phyloP scores from a whole-genome alignment of 2,329 filamentous ascomycete species.

The Parastagonospora avenae region DNA sequence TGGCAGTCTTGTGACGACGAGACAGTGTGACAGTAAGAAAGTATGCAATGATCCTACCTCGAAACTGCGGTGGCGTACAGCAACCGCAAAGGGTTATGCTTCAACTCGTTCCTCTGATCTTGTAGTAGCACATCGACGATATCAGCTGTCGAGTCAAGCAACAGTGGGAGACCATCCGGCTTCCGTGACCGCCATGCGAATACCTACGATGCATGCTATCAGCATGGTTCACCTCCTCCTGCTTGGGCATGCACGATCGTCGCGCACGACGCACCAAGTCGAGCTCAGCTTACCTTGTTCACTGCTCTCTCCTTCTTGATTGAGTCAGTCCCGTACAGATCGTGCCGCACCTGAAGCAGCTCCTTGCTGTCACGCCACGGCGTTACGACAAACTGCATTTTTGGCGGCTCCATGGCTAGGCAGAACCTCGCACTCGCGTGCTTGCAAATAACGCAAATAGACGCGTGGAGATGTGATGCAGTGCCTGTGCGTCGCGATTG shows the following conservation, averaged over 20 bases:
- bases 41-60: slow-evolving; percentile 55
- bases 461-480: neutral
- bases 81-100: slow-evolving; percentile 66
- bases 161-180: slow-evolving; percentile 64
- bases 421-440: neutral
- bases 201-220: slow-evolving; percentile 30
- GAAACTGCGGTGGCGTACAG: slow-evolving; percentile 77
- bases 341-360: slow-evolving; percentile 67
- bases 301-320: slow-evolving; percentile 45
- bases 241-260: neutral
- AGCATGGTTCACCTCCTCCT: slow-evolving; percentile 9
- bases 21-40: slow-evolving; percentile 1
- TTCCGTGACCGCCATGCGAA: slow-evolving; percentile 41
- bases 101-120: slow-evolving; percentile 58
- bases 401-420: slow-evolving; percentile 16
- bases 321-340: slow-evolving; percentile 61
- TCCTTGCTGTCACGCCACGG: slow-evolving; percentile 72
- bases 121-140: slow-evolving; percentile 71
- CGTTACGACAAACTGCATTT: slow-evolving; percentile 65
- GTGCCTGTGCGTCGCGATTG: slow-evolving; percentile 10
- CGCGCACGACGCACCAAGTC: neutral
- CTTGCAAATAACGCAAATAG: neutral
- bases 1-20: no score
- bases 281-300: slow-evolving; percentile 41
- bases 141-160: slow-evolving; percentile 78